Evolutionary conservation across 805 yeast species (phyloP).

Genomic region (Maudiozyma barnettii): DNA sequence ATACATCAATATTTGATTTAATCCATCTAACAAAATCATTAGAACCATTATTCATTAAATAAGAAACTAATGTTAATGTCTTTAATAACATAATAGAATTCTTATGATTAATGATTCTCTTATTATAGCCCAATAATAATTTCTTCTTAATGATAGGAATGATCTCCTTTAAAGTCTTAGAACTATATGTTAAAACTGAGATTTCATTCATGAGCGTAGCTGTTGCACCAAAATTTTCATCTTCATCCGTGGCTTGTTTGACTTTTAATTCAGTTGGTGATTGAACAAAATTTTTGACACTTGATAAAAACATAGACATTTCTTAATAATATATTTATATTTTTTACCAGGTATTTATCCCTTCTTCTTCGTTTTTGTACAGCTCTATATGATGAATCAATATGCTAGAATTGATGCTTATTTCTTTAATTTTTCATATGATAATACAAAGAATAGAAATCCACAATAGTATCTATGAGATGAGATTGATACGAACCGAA

Average conservation of each 20-base stretch:
- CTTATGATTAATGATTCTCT: conserved; percentile 18
- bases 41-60: conserved; percentile 46
- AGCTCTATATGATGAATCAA: too few relatives aligned
- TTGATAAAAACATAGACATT: conserved; percentile 22
- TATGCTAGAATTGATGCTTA: too few relatives aligned
- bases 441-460: too few relatives aligned
- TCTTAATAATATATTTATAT: not conserved
- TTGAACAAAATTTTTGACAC: conserved; percentile 26
- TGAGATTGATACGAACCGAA: too few relatives aligned
- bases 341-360: not conserved
- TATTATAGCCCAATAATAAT: conserved; percentile 20
- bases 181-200: conserved; percentile 36
- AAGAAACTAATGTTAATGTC: conserved; percentile 43
- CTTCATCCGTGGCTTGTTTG: conserved; percentile 39
- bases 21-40: conserved; percentile 41
- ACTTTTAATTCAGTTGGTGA: conserved; percentile 31
- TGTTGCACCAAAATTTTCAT: conserved; percentile 46
- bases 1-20: conserved; percentile 25
- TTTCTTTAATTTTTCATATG: too few relatives aligned
- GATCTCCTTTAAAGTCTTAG: conserved; percentile 33
- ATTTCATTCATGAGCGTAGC: conserved; percentile 46
- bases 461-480: too few relatives aligned
- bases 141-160: conserved; percentile 34
- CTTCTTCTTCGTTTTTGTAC: too few relatives aligned
- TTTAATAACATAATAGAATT: conserved; percentile 38